Conservation (phyloP, 1,284 basidiomycete genomes). For the Rhizoctonia solani region DNA sequence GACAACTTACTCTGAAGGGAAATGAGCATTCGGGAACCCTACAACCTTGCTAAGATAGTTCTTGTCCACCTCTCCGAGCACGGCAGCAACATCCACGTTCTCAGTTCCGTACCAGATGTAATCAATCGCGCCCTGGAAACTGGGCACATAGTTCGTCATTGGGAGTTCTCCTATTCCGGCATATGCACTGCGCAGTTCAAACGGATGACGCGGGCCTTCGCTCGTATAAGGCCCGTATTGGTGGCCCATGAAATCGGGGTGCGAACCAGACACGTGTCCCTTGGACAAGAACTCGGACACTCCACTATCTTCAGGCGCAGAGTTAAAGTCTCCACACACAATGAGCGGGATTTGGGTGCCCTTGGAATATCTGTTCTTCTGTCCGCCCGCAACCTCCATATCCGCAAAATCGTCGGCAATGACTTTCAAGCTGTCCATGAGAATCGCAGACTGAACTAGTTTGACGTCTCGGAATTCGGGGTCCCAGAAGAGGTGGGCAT, state of each 20-base stretch:
- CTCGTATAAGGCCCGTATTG: slow-evolving; percentile 91
- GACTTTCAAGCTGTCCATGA: slow-evolving; percentile 93
- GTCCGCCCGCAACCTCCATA: slow-evolving; percentile 44
- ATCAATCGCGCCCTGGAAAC: slow-evolving; percentile 84
- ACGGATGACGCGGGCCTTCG: slow-evolving; percentile 81
- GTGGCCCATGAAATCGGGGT: slow-evolving; percentile 93
- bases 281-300: slow-evolving; percentile 90
- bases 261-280: slow-evolving; percentile 72
- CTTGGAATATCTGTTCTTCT: slow-evolving; percentile 63
- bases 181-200: slow-evolving; percentile 87
- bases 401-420: slow-evolving; percentile 79
- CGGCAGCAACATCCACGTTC: slow-evolving; percentile 80
- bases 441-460: slow-evolving; percentile 90
- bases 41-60: slow-evolving; percentile 88
- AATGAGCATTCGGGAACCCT: slow-evolving; percentile 96
- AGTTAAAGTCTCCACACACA: slow-evolving; percentile 96
- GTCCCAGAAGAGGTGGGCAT: slow-evolving; percentile 95
- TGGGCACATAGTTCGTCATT: slow-evolving; percentile 91
- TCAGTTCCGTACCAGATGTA: slow-evolving; percentile 91
- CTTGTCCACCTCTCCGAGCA: slow-evolving; percentile 88
- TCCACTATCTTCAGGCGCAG: slow-evolving; percentile 73
- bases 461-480: slow-evolving; percentile 95
- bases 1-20: slow-evolving; percentile 86
- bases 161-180: slow-evolving; percentile 67
- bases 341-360: slow-evolving; percentile 90